Conservation (phyloP, 192 early-diverging fungal genomes). For the Geranomyces michiganensis region DNA sequence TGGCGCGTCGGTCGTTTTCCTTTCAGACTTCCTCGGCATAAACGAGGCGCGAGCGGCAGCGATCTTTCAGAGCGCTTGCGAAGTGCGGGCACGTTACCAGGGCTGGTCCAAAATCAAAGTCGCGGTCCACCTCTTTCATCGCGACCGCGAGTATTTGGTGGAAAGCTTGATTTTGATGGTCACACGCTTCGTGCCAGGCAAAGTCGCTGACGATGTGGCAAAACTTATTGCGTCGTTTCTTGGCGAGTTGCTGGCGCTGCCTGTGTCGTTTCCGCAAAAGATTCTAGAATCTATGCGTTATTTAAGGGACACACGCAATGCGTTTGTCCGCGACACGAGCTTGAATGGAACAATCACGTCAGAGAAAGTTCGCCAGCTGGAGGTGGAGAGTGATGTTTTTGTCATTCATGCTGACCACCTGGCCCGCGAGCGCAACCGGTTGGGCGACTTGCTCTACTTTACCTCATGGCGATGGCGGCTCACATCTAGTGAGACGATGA, state of each 20-base stretch:
- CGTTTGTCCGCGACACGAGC: not conserved
- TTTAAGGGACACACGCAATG: not conserved
- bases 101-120: constrained; percentile 49
- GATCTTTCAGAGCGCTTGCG: constrained; percentile 63
- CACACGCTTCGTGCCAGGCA: constrained; percentile 10
- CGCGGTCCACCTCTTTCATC: constrained; percentile 68
- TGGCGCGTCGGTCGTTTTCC: constrained; percentile 59
- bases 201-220: constrained; percentile 24
- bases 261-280: not conserved
- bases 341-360: constrained; percentile 1
- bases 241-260: not conserved
- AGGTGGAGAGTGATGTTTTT: constrained; percentile 19
- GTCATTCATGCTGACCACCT: constrained; percentile 1
- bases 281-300: constrained; percentile 20
- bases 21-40: constrained; percentile 81
- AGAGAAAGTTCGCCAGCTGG: not conserved
- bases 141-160: constrained; percentile 66
- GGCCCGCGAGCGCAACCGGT: constrained; percentile 2
- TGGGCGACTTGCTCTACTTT: constrained; percentile 18
- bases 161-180: constrained; percentile 43
- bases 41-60: constrained; percentile 76
- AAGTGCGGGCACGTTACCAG: constrained; percentile 19
- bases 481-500: constrained; percentile 1
- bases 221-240: constrained; percentile 30
- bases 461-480: constrained; percentile 20